Base-by-base conservation (phyloP, 2,329 filamentous ascomycete genomes). In the Paradendryphiella salina region DNA sequence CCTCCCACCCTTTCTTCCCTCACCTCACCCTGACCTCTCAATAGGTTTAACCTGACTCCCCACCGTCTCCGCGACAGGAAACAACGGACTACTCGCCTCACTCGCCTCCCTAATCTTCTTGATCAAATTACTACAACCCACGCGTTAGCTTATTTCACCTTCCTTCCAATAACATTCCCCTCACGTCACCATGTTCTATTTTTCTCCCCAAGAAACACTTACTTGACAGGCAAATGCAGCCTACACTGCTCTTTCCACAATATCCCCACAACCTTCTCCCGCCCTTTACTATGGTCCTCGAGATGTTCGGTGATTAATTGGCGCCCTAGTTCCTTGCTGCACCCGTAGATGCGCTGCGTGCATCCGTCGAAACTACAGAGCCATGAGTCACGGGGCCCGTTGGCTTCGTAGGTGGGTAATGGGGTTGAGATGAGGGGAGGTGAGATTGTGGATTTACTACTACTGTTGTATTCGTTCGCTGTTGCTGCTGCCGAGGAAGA, bases 351-450 rank as follows among this genome's bases (percentile, higher is more conserved):
- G 33, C 85, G 78, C 59, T 85, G 85, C 31, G 74, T 74, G 63
- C 87, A 90, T 18, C 80, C 84, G 9, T 84, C 81, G 54, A 86
- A 79, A 4, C 80, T 80, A 62, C 87, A 90, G 1, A 75, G 76
- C 86, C 87, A 90, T 0, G 83, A 84, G 45, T 85, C 81, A 51
- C 84, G 78, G 0, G 83, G 81, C 0, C 82, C 85, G 28, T 78
- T 73, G 2, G 74, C 44, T 32, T 64, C 56, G 50, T 68, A 70
- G 5, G 69, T 68, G 10, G 71, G 70, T 7, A 73, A 52, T 0
- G 70, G 65, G 4, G 67, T 70, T 1, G 68, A 66, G 21, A 72
- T 50, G 1, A 72, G 47, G 3, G 63, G 54, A 7, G 64, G 55
- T 5, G 58, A 33, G 6, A 66, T 38, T 7, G 31, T 39, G 5